Base-by-base conservation (phyloP, 139 green algal genomes). In the Microglena sp. region DNA sequence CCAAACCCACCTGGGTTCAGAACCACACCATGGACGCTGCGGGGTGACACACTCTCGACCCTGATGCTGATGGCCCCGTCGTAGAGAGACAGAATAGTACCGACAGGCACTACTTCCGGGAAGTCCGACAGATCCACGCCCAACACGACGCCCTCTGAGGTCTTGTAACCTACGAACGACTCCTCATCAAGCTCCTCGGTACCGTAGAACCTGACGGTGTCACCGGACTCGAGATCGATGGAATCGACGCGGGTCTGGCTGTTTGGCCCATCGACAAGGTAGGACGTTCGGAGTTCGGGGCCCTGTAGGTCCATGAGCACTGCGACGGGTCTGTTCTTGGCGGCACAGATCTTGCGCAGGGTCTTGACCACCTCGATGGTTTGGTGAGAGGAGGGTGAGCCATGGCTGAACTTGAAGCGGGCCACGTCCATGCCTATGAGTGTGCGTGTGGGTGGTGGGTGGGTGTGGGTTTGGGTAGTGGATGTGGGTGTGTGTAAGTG, bases 361-460 rank as follows among this genome's bases (percentile, higher is more conserved):
- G 1, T 15, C 11, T 22, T 68, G 67, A 44, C n/a, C n/a, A n/a
- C n/a, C n/a, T n/a, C n/a, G n/a, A n/a, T n/a, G n/a, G n/a, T n/a
- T n/a, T n/a, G n/a, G n/a, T n/a, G n/a, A n/a, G n/a, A n/a, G n/a
- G n/a, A n/a, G n/a, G 85, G 69, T 0, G 64, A 82, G 46, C 72
- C 77, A 59, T 92, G 86, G 26, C 64, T 79, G 60, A 87, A 81
- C 67, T 92, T 89, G 68, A 92, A 79, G 28, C 86, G 69, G 15
- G 75, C 79, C 8, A 87, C 73, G 69, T 86, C 77, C 75, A 87
- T 84, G n/a, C n/a, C n/a, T n/a, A n/a, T n/a, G n/a, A n/a, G n/a
- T n/a, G n/a, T n/a, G n/a, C n/a, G n/a, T n/a, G n/a, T n/a, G n/a
- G n/a, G n/a, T n/a, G n/a, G n/a, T n/a, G n/a, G n/a, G n/a, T n/a